phyloP scores from a whole-genome alignment of 1,284 basidiomycete species.

The Marasmius fiardii region DNA sequence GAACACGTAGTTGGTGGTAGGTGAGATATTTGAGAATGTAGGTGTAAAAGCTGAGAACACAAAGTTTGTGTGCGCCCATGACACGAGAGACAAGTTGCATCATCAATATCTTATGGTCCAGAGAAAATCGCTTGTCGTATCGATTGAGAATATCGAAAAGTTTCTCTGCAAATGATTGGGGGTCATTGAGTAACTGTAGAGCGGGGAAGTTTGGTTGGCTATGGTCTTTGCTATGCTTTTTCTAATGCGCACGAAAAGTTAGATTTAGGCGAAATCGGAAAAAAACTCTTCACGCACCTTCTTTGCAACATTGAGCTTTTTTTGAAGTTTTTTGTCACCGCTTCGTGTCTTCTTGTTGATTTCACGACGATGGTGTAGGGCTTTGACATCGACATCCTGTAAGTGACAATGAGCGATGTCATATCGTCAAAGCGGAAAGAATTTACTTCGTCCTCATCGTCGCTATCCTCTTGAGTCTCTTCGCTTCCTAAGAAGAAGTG shows the following conservation, averaged over 20 bases:
- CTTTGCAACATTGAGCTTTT: constrained; percentile 65
- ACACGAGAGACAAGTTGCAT: constrained; percentile 98
- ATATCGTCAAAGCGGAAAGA: constrained; percentile 7
- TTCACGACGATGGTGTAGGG: constrained; percentile 78
- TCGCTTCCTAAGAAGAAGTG: constrained; percentile 95
- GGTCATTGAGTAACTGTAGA: constrained; percentile 91
- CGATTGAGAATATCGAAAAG: constrained; percentile 85
- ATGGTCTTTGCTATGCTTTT: constrained; percentile 48
- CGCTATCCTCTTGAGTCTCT: constrained; percentile 67
- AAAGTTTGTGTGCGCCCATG: constrained; percentile 91
- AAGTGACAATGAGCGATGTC: background rate
- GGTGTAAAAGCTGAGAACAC: constrained; percentile 94
- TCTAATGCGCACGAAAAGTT: constrained; percentile 36
- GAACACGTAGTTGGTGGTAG: constrained; percentile 91
- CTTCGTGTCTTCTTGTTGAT: constrained; percentile 90
- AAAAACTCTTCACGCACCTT: constrained; percentile 42
- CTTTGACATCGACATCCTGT: constrained; percentile 64
- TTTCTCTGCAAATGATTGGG: constrained; percentile 94
- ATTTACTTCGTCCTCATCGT: constrained; percentile 64
- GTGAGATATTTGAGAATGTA: constrained; percentile 95
- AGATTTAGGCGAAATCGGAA: background rate
- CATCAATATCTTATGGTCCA: constrained; percentile 96
- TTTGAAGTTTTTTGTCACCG: constrained; percentile 75
- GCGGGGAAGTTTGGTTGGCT: constrained; percentile 84
- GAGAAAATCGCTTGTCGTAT: constrained; percentile 89